Evolutionary conservation across 495 filamentous ascomycete genomes (phyloP).

Genomic region (Penicillium canescens): DNA sequence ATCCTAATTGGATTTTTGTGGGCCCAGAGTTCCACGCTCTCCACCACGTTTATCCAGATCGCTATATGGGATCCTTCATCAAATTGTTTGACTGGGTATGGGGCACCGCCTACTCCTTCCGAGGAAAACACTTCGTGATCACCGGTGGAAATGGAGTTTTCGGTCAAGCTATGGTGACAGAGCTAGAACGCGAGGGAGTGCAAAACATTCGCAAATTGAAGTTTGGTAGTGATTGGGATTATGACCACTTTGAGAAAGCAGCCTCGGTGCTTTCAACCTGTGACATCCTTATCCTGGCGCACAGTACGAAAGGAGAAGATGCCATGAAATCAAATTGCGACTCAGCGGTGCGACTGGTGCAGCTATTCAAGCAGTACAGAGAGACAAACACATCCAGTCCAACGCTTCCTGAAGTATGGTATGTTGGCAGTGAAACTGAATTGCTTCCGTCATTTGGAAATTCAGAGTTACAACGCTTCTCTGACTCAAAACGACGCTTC

Average conservation of each 20-base stretch:
- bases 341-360: constrained; percentile 7
- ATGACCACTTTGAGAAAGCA: background rate
- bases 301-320: constrained; percentile 1
- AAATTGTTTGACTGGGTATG: constrained; percentile 23
- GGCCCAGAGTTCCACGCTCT: constrained; percentile 23
- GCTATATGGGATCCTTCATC: constrained; percentile 23
- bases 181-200: constrained; percentile 11
- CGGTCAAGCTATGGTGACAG: constrained; percentile 9
- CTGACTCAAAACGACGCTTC: constrained; percentile 9
- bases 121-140: constrained; percentile 14
- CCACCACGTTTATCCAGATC: constrained; percentile 22
- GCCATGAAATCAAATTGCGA: constrained; percentile 12
- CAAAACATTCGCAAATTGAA: constrained; percentile 1
- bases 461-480: constrained; percentile 5
- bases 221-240: constrained; percentile 1
- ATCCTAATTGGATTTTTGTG: constrained; percentile 14
- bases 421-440: constrained; percentile 17
- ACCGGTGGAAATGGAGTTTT: constrained; percentile 14
- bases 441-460: constrained; percentile 1
- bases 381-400: background rate
- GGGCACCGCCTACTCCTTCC: constrained; percentile 20
- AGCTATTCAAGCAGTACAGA: constrained; percentile 6
- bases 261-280: background rate
- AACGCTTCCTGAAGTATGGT: constrained; percentile 19
- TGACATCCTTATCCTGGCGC: background rate